Base-by-base conservation (phyloP, 139 green algal genomes). In the Haematococcus lacustris region DNA sequence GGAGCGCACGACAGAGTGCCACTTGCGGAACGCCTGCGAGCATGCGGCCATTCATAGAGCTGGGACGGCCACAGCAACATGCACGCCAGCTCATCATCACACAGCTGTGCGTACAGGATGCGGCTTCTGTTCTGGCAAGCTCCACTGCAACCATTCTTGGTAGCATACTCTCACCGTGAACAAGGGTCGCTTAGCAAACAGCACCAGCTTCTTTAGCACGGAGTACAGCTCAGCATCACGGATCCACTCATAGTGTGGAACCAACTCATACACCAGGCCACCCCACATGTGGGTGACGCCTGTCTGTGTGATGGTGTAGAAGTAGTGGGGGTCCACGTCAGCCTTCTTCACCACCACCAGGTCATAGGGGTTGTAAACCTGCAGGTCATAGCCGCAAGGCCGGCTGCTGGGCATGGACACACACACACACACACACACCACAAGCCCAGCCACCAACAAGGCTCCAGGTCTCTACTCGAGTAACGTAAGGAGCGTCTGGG, bases 351-450 rank as follows among this genome's bases (percentile, higher is more conserved):
- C 74, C 28, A 84, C 75, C 25, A 79, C 17, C 40, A 84, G 71
- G 51, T 84, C 71, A 53, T 84, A 84, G 0, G 79, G 79, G 74
- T 84, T 80, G 71, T 84, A 84, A 53, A 79, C 75, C 50, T 72
- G 39, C 3, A 53, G 21, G 32, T 9, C 13, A 21, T 21, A 21
- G 47, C 13, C 13, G 21, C 47, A 57, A 13, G 47, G 47, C 47
- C 47, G 21, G n/a, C n/a, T n/a, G n/a, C n/a, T n/a, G n/a, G n/a
- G n/a, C n/a, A n/a, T n/a, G n/a, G n/a, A n/a, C n/a, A n/a, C n/a
- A n/a, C n/a, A n/a, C n/a, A n/a, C n/a, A n/a, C n/a, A n/a, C n/a
- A n/a, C n/a, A n/a, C n/a, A n/a, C n/a, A n/a, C n/a, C n/a, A n/a
- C n/a, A n/a, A n/a, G n/a, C n/a, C n/a, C n/a, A n/a, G n/a, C n/a